Base-by-base conservation (phyloP, 2,329 filamentous ascomycete genomes). In the Phialophora macrospora region DNA sequence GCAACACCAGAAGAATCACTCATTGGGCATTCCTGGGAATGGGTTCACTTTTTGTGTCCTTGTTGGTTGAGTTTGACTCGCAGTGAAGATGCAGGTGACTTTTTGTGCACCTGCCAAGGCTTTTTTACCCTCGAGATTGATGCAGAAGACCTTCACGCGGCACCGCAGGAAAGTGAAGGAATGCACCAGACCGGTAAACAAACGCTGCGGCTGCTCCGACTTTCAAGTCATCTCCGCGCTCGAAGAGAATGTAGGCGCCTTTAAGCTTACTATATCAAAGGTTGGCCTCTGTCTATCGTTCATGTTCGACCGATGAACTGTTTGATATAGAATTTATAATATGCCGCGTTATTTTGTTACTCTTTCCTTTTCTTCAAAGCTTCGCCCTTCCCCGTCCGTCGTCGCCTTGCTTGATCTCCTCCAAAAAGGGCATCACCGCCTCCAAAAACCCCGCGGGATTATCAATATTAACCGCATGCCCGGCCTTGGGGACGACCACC, bases 401-500 rank as follows among this genome's bases (percentile, higher is more conserved):
- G 4, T 9, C 14, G 41, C 20, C 17, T 5, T 44, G 12, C n/a
- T 44, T 41, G 22, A 60, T 34, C 48, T 60, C 55, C 14, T 55
- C 22, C 57, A 70, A 52, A 30, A 70, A 70, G 5, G 34, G 34
- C 61, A 63, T 48, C 5, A 70, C 44, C 0, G 66, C 68, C 51
- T 62, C n/a, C 34, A 67, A 30, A 51, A 70, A 70, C 32, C 28
- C 26, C 1, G 54, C 41, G 9, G 60, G 60, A 11, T 55, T 34
- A 30, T 62, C 60, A 44, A 62, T 55, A 28, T 62, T 62, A 11
- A 62, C 60, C 5, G 52, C 60, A 28, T 62, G 60, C 1, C 60
- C 49, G 1, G 52, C 60, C 4, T 22, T 5, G 2, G 58, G 58
- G 4, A 60, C 58, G 6, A 60, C 48, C 3, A 60, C 68, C 41